These are phyloP conservation scores for Tolypocladium inflatum DNA, from an alignment of 2,329 filamentous ascomycete genomes.

Conservation along the genomic window DNA sequence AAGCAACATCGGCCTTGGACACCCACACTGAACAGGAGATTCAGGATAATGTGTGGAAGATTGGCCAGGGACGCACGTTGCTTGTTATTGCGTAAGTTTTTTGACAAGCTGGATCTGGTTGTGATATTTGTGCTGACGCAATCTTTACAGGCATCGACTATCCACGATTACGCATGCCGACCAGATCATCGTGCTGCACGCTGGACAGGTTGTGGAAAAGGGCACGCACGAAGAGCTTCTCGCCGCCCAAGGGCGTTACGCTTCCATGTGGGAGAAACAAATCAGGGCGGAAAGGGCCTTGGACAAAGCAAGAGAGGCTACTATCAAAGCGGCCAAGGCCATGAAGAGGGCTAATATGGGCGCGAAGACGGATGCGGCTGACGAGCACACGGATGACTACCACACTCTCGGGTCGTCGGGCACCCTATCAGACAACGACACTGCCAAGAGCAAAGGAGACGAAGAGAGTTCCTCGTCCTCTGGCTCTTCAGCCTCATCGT, in stretches of 20 bases:
- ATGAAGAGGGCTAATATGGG: slow-evolving; percentile 41
- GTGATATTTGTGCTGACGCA: slow-evolving; percentile 8
- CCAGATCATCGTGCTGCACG: slow-evolving; percentile 70
- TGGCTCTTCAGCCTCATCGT: slow-evolving; percentile 19
- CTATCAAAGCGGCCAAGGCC: slow-evolving; percentile 23
- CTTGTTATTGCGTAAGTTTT: slow-evolving; percentile 78
- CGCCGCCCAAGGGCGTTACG: slow-evolving; percentile 60
- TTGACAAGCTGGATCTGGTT: background rate
- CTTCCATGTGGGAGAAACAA: slow-evolving; percentile 84
- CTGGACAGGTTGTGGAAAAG: slow-evolving; percentile 66
- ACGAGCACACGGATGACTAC: slow-evolving; percentile 33
- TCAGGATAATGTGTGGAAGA: slow-evolving; percentile 71
- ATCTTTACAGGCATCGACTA: slow-evolving; percentile 54
- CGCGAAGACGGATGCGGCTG: slow-evolving; percentile 20
- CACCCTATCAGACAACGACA: slow-evolving; percentile 25
- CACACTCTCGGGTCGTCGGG: slow-evolving; percentile 35
- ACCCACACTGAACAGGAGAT: slow-evolving; percentile 91
- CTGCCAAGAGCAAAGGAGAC: slow-evolving; percentile 19
- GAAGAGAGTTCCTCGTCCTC: slow-evolving; percentile 19
- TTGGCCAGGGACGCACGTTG: slow-evolving; percentile 81
- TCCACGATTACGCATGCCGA: slow-evolving; percentile 81
- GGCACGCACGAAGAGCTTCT: slow-evolving; percentile 74
- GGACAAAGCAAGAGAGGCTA: slow-evolving; percentile 24
- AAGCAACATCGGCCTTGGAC: slow-evolving; percentile 85
- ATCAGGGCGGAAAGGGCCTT: slow-evolving; percentile 63